Evolutionary conservation across 306 rosid genomes (phyloP).

Genomic region (Hylodesmum podocarpum): DNA sequence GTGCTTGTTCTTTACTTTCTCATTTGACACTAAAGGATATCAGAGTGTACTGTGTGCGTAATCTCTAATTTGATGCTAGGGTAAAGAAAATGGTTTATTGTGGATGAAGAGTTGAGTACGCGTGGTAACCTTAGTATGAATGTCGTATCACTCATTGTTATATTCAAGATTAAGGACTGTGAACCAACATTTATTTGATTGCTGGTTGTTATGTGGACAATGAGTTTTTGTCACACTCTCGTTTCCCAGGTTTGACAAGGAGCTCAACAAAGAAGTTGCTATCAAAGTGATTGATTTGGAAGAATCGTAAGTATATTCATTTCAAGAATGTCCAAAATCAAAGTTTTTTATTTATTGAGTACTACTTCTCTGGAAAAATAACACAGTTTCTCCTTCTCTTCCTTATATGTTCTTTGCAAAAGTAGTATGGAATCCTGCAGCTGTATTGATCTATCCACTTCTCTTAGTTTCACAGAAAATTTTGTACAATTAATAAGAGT

Average conservation of each 20-base stretch:
- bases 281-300: conserved; percentile 94
- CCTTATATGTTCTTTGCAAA: neutral
- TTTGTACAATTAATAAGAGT: neutral
- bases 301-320: conserved; percentile 76
- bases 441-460: neutral
- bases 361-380: conserved; percentile 4
- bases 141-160: neutral
- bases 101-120: neutral
- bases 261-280: conserved; percentile 88
- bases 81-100: neutral
- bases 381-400: neutral
- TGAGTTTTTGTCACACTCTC: conserved; percentile 22
- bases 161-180: neutral
- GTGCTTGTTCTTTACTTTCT: neutral
- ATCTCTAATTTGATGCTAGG: neutral
- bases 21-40: neutral
- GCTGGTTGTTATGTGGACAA: neutral
- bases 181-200: too few relatives aligned
- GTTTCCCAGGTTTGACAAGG: conserved; percentile 80
- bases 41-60: neutral
- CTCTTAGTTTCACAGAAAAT: neutral
- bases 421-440: conserved; percentile 8
- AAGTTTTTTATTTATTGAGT: too few relatives aligned
- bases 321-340: neutral
- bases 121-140: neutral